phyloP scores from a whole-genome alignment of 208 protist species.

The Trypanosoma boissoni region DNA sequence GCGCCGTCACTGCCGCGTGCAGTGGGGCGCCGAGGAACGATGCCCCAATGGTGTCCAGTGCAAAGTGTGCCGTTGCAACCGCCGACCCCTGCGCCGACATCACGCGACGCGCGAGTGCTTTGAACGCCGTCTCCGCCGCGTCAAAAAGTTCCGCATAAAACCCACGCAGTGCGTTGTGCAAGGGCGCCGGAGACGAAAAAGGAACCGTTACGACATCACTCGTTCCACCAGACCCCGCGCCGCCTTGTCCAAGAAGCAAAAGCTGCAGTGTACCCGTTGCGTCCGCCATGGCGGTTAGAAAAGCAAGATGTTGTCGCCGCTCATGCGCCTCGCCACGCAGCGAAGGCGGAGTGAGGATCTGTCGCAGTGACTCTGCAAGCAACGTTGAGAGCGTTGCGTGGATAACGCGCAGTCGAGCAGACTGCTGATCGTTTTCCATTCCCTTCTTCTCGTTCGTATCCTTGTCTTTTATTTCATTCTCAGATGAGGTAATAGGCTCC shows the following conservation, averaged over 20 bases:
- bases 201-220: too few species aligned
- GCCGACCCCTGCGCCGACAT: not conserved
- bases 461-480: not conserved
- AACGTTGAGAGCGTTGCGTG: slow-evolving; percentile 25
- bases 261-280: slow-evolving; percentile 68
- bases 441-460: too few species aligned
- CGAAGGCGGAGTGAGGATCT: slow-evolving; percentile 6
- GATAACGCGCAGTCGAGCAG: slow-evolving; percentile 12
- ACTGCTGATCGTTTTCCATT: too few species aligned
- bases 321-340: not conserved
- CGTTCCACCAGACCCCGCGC: not conserved
- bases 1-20: slow-evolving; percentile 65
- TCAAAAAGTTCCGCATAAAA: not conserved
- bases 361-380: slow-evolving; percentile 19
- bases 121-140: not conserved
- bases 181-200: too few species aligned
- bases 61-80: slow-evolving; percentile 6
- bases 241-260: slow-evolving; percentile 61
- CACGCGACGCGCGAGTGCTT: not conserved
- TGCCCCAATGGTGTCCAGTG: slow-evolving; percentile 15
- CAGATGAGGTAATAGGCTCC: not conserved
- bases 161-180: not conserved
- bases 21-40: slow-evolving; percentile 57
- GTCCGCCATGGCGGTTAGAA: slow-evolving; percentile 39
- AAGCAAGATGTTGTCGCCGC: slow-evolving; percentile 12